Base-by-base conservation (phyloP, 768 basidiomycete genomes). In the Mycena albidolilacea region DNA sequence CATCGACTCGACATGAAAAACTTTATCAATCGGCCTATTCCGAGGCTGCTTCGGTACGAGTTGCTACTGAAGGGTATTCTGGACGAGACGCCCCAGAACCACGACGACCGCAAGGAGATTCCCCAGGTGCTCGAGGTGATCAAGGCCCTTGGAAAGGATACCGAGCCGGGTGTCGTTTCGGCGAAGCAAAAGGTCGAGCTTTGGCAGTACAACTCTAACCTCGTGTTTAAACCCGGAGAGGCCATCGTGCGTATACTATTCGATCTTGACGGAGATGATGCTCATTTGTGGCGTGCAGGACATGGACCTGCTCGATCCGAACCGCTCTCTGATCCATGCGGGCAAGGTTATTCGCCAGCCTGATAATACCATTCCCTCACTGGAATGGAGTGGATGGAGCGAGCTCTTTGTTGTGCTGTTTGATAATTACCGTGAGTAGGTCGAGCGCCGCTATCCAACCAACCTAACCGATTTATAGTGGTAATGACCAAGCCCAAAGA, bases 21-120 rank as follows among this genome's bases (percentile, higher is more conserved):
- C 76, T 99, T 98, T 83, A 93, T 97, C 78, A 92, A 95, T 78
- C 91, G 96, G 46, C 96, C 97, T 1, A 97, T 97, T 75, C 95
- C 95, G 70, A 91, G 97, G 58, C 84, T 97, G 46, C 85, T 97
- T 52, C 93, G 97, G 62, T 98, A 98, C 80, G 92, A 95, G 74
- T 86, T 98, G 3, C 86, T 99, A n/a, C 83, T 99, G 71, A 93
- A 93, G 76, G 87, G 89, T 39, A 93, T 99, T 74, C 83, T 93
- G 73, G 93, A 96, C 30, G 91, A 93, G 73, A 91, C 95, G 0
- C 89, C 91, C 0, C 82, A 86, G 14, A 90, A 87, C 1, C 93
- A 97, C 76, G 92, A 95, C 21, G 97, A 98, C 80, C 86, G 88
- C 4, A 90, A 93, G 21, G 89, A 90, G 50, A 95, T 98, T 66